Evolutionary conservation across 2,329 filamentous ascomycete genomes (phyloP).

Genomic region (Coniochaeta ligniaria): DNA sequence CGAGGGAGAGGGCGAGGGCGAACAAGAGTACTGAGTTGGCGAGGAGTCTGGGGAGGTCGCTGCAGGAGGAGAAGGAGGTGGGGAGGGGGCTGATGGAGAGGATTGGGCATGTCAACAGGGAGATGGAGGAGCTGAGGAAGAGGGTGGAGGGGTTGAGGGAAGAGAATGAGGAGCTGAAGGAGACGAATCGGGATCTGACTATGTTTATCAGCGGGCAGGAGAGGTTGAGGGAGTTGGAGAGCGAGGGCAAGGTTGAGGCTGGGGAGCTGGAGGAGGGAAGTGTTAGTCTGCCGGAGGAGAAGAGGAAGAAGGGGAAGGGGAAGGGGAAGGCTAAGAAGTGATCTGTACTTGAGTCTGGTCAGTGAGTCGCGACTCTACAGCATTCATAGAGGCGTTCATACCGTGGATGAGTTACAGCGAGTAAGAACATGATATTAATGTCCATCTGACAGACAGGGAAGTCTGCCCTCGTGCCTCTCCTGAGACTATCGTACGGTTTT

Average conservation of each 20-base stretch:
- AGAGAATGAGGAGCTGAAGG: slow-evolving; percentile 68
- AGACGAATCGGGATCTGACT: slow-evolving; percentile 79
- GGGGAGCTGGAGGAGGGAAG: slow-evolving; percentile 72
- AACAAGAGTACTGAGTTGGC: slow-evolving; percentile 70
- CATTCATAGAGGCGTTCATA: not conserved
- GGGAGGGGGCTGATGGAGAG: slow-evolving; percentile 73
- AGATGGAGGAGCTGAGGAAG: slow-evolving; percentile 49
- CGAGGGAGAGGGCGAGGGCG: slow-evolving; percentile 60
- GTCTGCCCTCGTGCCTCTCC: not conserved
- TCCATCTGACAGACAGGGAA: not conserved
- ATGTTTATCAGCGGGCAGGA: slow-evolving; percentile 84
- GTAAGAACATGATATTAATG: not conserved
- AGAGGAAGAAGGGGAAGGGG: slow-evolving; percentile 43
- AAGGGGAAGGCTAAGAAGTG: slow-evolving; percentile 15
- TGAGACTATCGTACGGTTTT: not conserved
- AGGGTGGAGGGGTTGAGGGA: slow-evolving; percentile 49
- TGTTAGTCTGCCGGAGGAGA: slow-evolving; percentile 56
- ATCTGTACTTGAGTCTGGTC: not conserved
- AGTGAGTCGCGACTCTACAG: too few relatives aligned
- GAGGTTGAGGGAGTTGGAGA: slow-evolving; percentile 66
- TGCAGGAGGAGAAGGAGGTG: slow-evolving; percentile 82
- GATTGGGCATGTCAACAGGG: slow-evolving; percentile 66
- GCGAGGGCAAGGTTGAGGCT: slow-evolving; percentile 48
- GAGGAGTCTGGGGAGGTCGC: slow-evolving; percentile 64
- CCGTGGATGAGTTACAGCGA: not conserved